Evolutionary conservation across 2,329 filamentous ascomycete species (phyloP), one percentile per base, ranked within the genome.

Genomic region (Arthrobotrys conoides): DNA sequence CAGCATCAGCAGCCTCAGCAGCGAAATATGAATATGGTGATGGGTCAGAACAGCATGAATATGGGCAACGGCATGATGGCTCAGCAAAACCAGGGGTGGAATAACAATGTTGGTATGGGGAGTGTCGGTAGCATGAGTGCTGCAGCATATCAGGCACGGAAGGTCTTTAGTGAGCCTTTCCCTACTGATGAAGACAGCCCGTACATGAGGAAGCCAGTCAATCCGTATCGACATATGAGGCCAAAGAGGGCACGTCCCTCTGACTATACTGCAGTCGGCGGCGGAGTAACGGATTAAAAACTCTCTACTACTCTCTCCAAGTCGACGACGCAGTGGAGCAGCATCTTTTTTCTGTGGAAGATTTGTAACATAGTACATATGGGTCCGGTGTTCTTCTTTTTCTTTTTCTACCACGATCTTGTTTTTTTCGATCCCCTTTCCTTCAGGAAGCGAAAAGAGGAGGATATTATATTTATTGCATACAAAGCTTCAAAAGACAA

Each of bases 151-250:
- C 89, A 90, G 82, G 88, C 90, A 82, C 85, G 87, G 69, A 88
- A 86, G 24, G 83, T 86, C 41, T 88, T 89, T 81, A 86, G 86
- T 38, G 86, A 87, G 18, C 87, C 87, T 12, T 85, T 87, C 76
- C 88, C 88, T 1, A 90, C 88, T 75, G 90, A 90, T 80, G 93
- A 96, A 71, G 94, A 97, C 73, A 93, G 94, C 77, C 93, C 96
- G 5, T 99, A 99, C 85, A 96, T 98, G 84, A 90, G 96, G 73
- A 95, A 97, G 84, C 96, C 96, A 0, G 93, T 98, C 80, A 99
- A 99, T 83, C 95, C 94, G 1, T 93, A 97, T 83, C 90, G 96
- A 64, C 93, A 96, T 83, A 93, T 94, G 83, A 89, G 92, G 82
- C 91, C 93, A 82, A 90, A 91, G 80, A 88, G 93, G 82, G 90